Evolutionary conservation across 2,329 filamentous ascomycete genomes (phyloP), one percentile per base, ranked within the genome.

Genomic region (Beauveria sp.): DNA sequence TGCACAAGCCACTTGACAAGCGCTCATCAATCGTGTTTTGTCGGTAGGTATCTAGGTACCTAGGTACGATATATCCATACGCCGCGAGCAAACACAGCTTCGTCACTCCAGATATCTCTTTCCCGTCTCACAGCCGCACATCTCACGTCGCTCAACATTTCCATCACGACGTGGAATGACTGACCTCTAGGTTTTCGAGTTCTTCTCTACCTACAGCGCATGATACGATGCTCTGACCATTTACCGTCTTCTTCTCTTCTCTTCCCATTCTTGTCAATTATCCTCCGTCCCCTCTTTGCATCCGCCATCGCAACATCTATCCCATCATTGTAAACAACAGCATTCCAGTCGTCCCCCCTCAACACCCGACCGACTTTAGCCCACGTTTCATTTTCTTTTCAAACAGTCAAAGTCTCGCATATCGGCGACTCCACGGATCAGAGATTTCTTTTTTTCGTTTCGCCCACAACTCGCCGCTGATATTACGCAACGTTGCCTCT

Each of bases 161-260:
- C 28, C 43, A 49, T 47, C 58, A 55, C 42, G 43, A 55, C 50
- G 42, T 47, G 50, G 51, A 53, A 60, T 60, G 58, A 45, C 58
- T 14, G 34, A 59, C 24, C 47, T 20, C 28, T 38, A 47, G 34
- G 38, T 6, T 51, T 22, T 51, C 24, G 26, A 42, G 9, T 58
- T 28, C 28, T 50, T 30, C 14, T 20, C 26, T 18, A 12, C 58
- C 50, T 54, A 56, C 52, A 46, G 52, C 46, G 45, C 59, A 61
- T 61, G 52, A 38, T 61, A 62, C 58, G 53, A 62, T 62, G 60
- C 53, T 46, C 52, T 62, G 60, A 62, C 26, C 28, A 57, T 52
- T 20, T 20, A 30, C 38, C 10, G 34, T 45, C 18, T 34, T 61
- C 30, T 49, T 30, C 26, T 43, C 20, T 47, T 46, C 20, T 54